Evolutionary conservation across 2,329 filamentous ascomycete species (phyloP), one percentile per base, ranked within the genome.

Genomic region (Chrysoporthe puriensis): DNA sequence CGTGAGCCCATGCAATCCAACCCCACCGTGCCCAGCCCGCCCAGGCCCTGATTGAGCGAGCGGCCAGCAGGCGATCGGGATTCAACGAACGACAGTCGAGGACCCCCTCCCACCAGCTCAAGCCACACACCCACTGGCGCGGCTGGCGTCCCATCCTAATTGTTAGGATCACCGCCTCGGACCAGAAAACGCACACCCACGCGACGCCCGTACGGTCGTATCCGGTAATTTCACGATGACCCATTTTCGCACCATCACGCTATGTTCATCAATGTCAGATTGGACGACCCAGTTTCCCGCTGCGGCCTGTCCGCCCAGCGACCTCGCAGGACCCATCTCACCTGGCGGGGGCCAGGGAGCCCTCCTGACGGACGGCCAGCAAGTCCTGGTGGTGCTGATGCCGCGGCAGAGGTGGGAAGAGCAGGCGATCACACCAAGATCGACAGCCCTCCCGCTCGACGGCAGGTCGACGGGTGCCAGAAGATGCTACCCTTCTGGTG

Each of bases 161-260:
- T 57, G 54, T 18, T 57, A 57, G 54, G 14, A 13, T 36, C 54
- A 57, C 54, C 54, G 54, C 54, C 32, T 57, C 54, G 32, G 40
- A 13, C 32, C 16, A 40, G 54, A 57, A 6, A 8, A 32, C 48
- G 26, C 48, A 52, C 21, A 32, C 48, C 48, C 26, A 21, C 21
- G 21, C 48, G 11, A 32, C 48, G 2, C 14, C 32, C 4, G 11
- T 32, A 26, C 26, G 4, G 34, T 57, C 16, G 54, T 40, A 57
- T 36, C 54, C 54, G 40, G 14, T 57, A 34, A 57, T 57, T 2
- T 40, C 34, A 36, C 54, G 32, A 36, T 36, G 54, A 57, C 54
- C 34, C 40, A 34, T 13, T 46, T 13, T 13, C 44, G 14, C 54
- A 57, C 32, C 54, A 57, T 57, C 18, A 57, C 11, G 34, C 18